These are phyloP conservation scores for Colletotrichum plurivorum DNA, from an alignment of 2,329 filamentous ascomycete genomes.

Conservation along the genomic window DNA sequence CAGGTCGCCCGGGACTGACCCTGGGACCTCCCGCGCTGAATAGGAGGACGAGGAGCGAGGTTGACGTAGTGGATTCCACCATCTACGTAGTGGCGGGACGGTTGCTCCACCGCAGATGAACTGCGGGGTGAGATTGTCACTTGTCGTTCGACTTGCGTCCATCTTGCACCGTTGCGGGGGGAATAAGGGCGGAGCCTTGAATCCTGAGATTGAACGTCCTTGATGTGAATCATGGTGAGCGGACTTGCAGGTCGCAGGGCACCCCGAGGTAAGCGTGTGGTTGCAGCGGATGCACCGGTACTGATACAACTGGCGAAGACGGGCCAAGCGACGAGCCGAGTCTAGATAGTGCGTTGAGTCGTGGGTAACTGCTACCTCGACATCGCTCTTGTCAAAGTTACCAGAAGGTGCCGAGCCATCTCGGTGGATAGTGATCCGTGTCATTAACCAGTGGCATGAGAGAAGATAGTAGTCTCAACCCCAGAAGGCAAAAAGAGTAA, in stretches of 20 bases:
- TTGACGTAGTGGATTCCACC: slow-evolving; percentile 35
- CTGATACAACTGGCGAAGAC: not conserved
- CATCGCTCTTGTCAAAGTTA: not conserved
- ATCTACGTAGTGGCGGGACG: slow-evolving; percentile 32
- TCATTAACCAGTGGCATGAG: not conserved
- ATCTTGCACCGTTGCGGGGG: slow-evolving; percentile 19
- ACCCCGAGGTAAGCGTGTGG: slow-evolving; percentile 3
- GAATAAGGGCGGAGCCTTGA: slow-evolving; percentile 10
- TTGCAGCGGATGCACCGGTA: slow-evolving; percentile 1
- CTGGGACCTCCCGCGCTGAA: slow-evolving; percentile 6
- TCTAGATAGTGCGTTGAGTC: not conserved
- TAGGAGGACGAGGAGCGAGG: slow-evolving; percentile 9
- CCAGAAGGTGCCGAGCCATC: not conserved
- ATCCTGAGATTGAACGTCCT: not conserved
- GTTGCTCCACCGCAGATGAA: slow-evolving; percentile 24
- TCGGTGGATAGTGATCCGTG: not conserved
- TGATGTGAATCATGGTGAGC: not conserved
- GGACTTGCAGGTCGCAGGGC: slow-evolving; percentile 2
- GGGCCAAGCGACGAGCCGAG: not conserved
- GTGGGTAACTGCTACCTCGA: not conserved
- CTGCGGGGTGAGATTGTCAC: slow-evolving; percentile 26
- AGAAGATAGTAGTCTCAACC: not conserved
- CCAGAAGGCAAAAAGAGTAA: not conserved
- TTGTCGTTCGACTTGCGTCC: slow-evolving; percentile 6
- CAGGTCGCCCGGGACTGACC: slow-evolving; percentile 11